Evolutionary conservation across 1,284 basidiomycete genomes (phyloP).

Genomic region (Vanrija sp.): DNA sequence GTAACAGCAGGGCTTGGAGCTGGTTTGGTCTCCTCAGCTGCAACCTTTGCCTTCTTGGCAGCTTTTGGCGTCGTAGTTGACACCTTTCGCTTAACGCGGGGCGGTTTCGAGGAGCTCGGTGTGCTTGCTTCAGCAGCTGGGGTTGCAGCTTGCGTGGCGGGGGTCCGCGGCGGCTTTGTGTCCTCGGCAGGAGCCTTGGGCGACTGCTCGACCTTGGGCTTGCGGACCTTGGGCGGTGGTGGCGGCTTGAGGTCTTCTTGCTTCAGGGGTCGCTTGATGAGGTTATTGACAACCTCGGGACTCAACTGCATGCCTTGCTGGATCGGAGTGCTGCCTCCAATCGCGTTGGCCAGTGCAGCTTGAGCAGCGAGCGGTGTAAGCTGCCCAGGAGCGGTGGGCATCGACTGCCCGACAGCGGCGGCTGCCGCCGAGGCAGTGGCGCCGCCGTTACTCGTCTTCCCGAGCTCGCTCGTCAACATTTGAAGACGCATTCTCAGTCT

Average conservation of each 20-base stretch:
- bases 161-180: constrained; percentile 10
- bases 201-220: constrained; percentile 7
- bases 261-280: constrained; percentile 21
- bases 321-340: constrained; percentile 1
- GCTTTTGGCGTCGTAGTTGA: constrained; percentile 13
- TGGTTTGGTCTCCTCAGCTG: constrained; percentile 6
- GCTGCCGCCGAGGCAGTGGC: not conserved
- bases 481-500: constrained; percentile 10
- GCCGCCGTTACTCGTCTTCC: not conserved
- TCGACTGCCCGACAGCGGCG: not conserved
- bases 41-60: constrained; percentile 10
- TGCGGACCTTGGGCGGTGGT: constrained; percentile 11
- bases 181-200: constrained; percentile 4
- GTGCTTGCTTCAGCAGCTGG: not conserved
- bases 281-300: constrained; percentile 19
- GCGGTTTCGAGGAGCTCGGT: not conserved
- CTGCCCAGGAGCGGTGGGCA: no score
- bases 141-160: not conserved
- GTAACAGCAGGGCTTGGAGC: not conserved
- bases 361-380: no score
- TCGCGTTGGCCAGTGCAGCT: no score
- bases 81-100: constrained; percentile 16
- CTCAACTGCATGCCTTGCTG: constrained; percentile 13
- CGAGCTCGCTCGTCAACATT: constrained; percentile 9
- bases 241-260: constrained; percentile 21